These are phyloP conservation scores for sunflower (Helianthus annuus) DNA, from an alignment of 129 eudicot species.

Conservation along the genomic window DNA sequence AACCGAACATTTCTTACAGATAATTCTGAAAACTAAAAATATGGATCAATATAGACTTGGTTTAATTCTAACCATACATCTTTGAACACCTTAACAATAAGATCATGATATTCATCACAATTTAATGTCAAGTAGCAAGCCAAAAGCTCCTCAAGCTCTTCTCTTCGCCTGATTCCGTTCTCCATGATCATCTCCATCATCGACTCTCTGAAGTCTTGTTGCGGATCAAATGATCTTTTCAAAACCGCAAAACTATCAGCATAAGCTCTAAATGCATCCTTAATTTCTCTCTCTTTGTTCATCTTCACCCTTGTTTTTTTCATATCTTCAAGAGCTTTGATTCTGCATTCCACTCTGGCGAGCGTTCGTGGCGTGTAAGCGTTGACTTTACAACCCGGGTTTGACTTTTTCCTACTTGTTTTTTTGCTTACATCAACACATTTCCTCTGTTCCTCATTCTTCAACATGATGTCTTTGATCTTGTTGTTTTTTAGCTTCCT, in stretches of 20 bases:
- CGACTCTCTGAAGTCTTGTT: constrained; percentile 62
- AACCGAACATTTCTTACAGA: constrained; percentile 18
- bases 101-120: constrained; percentile 65
- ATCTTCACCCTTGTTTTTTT: constrained; percentile 51
- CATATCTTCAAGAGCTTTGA: constrained; percentile 62
- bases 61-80: constrained; percentile 66
- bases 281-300: constrained; percentile 26
- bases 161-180: constrained; percentile 48
- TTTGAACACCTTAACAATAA: constrained; percentile 71
- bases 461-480: constrained; percentile 32
- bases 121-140: constrained; percentile 71
- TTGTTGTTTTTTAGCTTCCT: constrained; percentile 32
- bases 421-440: constrained; percentile 31
- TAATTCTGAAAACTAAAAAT: constrained; percentile 20
- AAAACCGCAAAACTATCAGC: constrained; percentile 66
- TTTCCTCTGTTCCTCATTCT: constrained; percentile 42
- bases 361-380: constrained; percentile 52
- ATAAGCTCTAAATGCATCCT: constrained; percentile 32
- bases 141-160: constrained; percentile 77
- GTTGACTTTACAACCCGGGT: constrained; percentile 39
- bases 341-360: constrained; percentile 56
- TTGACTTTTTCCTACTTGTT: constrained; percentile 25
- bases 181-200: constrained; percentile 80
- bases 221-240: constrained; percentile 68
- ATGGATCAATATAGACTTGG: constrained; percentile 29